Evolutionary conservation across 2,329 filamentous ascomycete species (phyloP).

Genomic region (Rutstroemia sp.): DNA sequence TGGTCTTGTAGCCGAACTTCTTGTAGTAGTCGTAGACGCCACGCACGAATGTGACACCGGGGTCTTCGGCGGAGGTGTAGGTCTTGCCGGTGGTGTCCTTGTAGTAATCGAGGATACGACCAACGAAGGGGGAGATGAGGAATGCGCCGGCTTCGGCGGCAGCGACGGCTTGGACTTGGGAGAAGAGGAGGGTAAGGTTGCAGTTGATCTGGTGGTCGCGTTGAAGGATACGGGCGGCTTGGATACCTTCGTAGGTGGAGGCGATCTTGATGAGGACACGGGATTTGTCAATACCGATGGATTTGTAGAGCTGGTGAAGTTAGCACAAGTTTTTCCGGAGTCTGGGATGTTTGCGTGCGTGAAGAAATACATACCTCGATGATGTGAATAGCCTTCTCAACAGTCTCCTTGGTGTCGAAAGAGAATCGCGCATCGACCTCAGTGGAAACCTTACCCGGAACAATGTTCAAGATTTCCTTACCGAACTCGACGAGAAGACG

Average conservation of each 20-base stretch:
- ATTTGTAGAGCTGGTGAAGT: conserved; percentile 77
- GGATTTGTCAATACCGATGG: conserved; percentile 84
- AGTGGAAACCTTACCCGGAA: conserved; percentile 97
- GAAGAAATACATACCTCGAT: conserved; percentile 74
- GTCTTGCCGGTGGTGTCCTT: conserved; percentile 94
- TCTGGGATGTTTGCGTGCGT: not conserved
- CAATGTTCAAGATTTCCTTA: conserved; percentile 92
- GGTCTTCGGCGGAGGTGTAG: conserved; percentile 83
- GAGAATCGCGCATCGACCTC: conserved; percentile 96
- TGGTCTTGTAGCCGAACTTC: conserved; percentile 98
- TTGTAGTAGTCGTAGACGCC: conserved; percentile 99
- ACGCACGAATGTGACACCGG: conserved; percentile 90
- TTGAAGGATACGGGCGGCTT: conserved; percentile 95
- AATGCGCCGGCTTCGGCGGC: conserved; percentile 91
- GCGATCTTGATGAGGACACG: conserved; percentile 98
- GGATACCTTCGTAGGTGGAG: conserved; percentile 99
- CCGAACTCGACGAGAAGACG: conserved; percentile 95
- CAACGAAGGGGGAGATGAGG: conserved; percentile 98
- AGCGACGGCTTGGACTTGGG: conserved; percentile 84
- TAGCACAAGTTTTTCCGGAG: not conserved
- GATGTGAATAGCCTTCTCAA: conserved; percentile 94
- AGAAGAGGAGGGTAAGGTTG: conserved; percentile 99
- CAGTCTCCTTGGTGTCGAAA: conserved; percentile 86
- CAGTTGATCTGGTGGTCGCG: conserved; percentile 92
- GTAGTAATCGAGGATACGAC: conserved; percentile 99